phyloP scores from a whole-genome alignment of 495 filamentous ascomycete species.

The Xylaria grammica region DNA sequence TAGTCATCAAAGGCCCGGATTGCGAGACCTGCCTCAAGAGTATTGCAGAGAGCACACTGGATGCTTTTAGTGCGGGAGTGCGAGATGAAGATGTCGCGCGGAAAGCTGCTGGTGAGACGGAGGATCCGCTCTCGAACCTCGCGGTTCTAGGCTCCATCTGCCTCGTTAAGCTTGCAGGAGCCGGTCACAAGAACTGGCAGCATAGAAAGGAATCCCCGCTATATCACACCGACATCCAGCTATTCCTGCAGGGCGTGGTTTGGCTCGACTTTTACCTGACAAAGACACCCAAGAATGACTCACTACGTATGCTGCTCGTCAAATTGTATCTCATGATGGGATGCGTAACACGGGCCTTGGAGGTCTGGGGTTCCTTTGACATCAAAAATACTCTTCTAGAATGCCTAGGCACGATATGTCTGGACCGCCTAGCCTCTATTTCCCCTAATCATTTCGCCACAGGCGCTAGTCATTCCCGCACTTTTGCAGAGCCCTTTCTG shows the following conservation, averaged over 20 bases:
- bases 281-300: slow-evolving; percentile 42
- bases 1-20: slow-evolving; percentile 15
- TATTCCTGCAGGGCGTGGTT: slow-evolving; percentile 51
- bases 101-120: slow-evolving; percentile 19
- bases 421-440: slow-evolving; percentile 58
- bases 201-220: slow-evolving; percentile 33
- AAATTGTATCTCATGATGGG: slow-evolving; percentile 54
- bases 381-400: slow-evolving; percentile 59
- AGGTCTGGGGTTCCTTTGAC: slow-evolving; percentile 49
- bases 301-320: slow-evolving; percentile 49
- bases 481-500: slow-evolving; percentile 33
- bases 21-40: slow-evolving; percentile 43
- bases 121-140: slow-evolving; percentile 52
- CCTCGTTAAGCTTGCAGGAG: slow-evolving; percentile 51
- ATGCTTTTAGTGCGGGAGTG: slow-evolving; percentile 36
- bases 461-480: slow-evolving; percentile 10
- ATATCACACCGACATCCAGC: slow-evolving; percentile 33
- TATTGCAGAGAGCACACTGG: slow-evolving; percentile 35
- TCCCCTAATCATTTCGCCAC: slow-evolving; percentile 49
- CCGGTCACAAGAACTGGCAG: slow-evolving; percentile 1
- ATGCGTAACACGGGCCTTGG: slow-evolving; percentile 45
- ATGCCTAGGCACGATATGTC: slow-evolving; percentile 50
- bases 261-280: slow-evolving; percentile 51
- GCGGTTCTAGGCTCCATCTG: slow-evolving; percentile 49
- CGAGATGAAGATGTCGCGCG: slow-evolving; percentile 29